Evolutionary conservation across 2,329 filamentous ascomycete genomes (phyloP).

Genomic region (Phialemoniopsis sp.): DNA sequence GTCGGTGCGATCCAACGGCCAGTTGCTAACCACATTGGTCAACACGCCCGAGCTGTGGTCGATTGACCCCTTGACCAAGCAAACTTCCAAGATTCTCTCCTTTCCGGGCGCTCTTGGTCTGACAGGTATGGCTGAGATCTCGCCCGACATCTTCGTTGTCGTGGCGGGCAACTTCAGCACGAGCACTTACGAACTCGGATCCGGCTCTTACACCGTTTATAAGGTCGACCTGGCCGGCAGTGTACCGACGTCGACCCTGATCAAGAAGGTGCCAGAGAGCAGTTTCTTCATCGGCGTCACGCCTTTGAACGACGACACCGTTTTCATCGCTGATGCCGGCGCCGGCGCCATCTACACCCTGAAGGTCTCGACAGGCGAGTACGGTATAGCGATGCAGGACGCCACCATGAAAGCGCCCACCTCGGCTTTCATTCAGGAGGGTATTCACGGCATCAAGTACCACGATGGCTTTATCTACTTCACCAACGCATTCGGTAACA

Average conservation of each 20-base stretch:
- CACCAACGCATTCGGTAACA: not conserved
- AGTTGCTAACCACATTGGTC: slow-evolving; percentile 10
- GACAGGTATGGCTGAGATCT: slow-evolving; percentile 9
- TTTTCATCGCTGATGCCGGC: slow-evolving; percentile 7
- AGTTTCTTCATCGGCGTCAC: slow-evolving; percentile 10
- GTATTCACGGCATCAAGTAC: slow-evolving; percentile 8
- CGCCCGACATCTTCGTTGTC: not conserved
- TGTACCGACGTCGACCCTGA: slow-evolving; percentile 2
- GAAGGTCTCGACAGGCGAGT: slow-evolving; percentile 5
- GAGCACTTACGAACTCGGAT: slow-evolving; percentile 2
- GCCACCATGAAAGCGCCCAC: not conserved
- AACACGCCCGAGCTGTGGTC: slow-evolving; percentile 12
- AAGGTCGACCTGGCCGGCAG: slow-evolving; percentile 1
- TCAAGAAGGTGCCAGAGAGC: slow-evolving; percentile 5
- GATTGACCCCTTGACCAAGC: slow-evolving; percentile 8
- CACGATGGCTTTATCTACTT: too few relatives aligned
- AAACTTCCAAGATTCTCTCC: slow-evolving; percentile 2
- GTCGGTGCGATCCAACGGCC: slow-evolving; percentile 10
- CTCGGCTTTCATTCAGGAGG: not conserved
- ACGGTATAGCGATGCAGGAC: slow-evolving; percentile 3
- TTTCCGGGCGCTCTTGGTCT: slow-evolving; percentile 7
- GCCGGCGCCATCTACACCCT: slow-evolving; percentile 6
- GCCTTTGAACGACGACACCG: not conserved
- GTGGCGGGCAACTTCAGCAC: not conserved
- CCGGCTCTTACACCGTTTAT: slow-evolving; percentile 8